Base-by-base conservation (phyloP, 2,329 filamentous ascomycete genomes). In the Ophiocordyceps australis region DNA sequence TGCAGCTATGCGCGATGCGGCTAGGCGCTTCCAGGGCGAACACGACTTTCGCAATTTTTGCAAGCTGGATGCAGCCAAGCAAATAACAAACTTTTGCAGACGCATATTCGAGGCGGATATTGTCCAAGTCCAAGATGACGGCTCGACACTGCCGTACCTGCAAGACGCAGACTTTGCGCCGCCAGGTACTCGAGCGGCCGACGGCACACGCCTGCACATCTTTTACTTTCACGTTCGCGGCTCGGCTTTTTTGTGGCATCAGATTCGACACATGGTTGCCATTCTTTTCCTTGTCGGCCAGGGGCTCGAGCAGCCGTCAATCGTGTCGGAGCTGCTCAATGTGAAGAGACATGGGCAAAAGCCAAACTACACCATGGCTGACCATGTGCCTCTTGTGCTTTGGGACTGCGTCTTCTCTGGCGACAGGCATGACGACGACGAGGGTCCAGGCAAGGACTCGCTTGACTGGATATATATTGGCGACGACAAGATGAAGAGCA, bases 41-140 rank as follows among this genome's bases (percentile, higher is more conserved):
- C 81, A 95, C 50, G 89, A 98, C 54, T 98, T 95, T 54, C 72
- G 89, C 32, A 98, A 98, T 50, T 79, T 95, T 45, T 95, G 89
- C 64, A 93, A 93, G 50, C 62, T 95, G 31, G 89, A 98, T 50
- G 65, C 78, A 1, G 72, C 65, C 39, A 95, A 95, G 58, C 81
- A 92, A 50, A 80, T 93, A 38, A 71, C 70, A 18, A 89, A 80
- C 45, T 95, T 86, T 41, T 56, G 68, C 38, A 64, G 89, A 22
- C 65, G 68, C 22, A 82, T 98, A 38, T 85, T 76, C 46, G 71
- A 78, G 50, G 69, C 82, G 8, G 72, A 76, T 39, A 78, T 98
- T 33, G 72, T 81, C 31, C 65, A 76, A 41, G 70, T 85, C 3
- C 48, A 62, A 14, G 62, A 57, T 42, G 49, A 54, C 12, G 55